phyloP scores from a whole-genome alignment of 2,329 filamentous ascomycete genomes.

The Ophiocordyceps sinensis region DNA sequence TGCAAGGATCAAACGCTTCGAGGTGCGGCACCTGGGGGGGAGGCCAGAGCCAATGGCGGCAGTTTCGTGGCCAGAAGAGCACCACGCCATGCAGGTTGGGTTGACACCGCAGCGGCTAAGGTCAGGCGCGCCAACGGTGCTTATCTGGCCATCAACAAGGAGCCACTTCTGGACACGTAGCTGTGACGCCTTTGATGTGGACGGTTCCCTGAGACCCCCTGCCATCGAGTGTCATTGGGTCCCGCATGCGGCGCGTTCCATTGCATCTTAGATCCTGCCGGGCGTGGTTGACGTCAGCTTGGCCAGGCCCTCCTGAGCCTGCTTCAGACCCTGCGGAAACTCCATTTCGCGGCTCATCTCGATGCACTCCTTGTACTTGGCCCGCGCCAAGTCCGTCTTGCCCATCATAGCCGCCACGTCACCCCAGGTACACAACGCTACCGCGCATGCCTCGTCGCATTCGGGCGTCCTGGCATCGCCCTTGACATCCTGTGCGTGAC shows the following conservation, averaged over 20 bases:
- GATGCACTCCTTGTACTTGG: slow-evolving; percentile 54
- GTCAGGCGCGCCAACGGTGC: too few relatives aligned
- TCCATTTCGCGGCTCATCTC: slow-evolving; percentile 41
- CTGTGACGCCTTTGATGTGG: neutral
- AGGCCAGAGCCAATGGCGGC: too few relatives aligned
- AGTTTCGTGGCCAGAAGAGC: too few relatives aligned
- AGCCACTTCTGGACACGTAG: too few relatives aligned
- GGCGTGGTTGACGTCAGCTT: slow-evolving; percentile 9
- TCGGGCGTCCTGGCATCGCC: slow-evolving; percentile 57
- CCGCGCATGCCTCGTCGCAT: slow-evolving; percentile 72
- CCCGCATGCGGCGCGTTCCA: neutral
- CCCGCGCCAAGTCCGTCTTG: slow-evolving; percentile 47
- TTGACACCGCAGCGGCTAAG: too few relatives aligned
- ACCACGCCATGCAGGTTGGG: too few relatives aligned
- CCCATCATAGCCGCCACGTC: slow-evolving; percentile 69
- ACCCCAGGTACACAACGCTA: slow-evolving; percentile 73
- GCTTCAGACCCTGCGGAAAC: slow-evolving; percentile 34
- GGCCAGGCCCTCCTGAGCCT: slow-evolving; percentile 36
- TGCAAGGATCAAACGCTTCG: neutral
- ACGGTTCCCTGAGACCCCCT: neutral
- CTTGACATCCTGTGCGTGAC: slow-evolving; percentile 48
- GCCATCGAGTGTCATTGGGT: neutral
- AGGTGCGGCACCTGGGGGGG: too few relatives aligned
- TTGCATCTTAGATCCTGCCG: neutral
- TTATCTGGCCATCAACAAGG: too few relatives aligned